Base-by-base conservation (phyloP, 2,329 filamentous ascomycete species). In the Fusarium sp. region DNA sequence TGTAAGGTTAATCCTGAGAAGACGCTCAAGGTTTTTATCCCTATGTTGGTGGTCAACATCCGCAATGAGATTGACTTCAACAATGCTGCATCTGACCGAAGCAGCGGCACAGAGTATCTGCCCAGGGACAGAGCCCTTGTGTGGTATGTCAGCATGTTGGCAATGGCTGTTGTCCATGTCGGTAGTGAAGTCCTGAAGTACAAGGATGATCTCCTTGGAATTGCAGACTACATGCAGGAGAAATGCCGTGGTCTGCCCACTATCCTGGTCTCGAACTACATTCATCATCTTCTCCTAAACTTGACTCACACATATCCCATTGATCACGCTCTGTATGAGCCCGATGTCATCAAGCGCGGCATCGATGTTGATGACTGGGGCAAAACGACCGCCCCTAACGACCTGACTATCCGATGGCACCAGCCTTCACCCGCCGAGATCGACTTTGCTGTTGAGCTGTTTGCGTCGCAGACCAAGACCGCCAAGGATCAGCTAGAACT, bases 131-230 rank as follows among this genome's bases (percentile, higher is more conserved):
- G 97, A 64, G 97, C 94, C 5, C 86, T 99, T 18, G 95, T 99
- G 1, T 99, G 97, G 97, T 94, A 98, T 80, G 91, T 98, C 69
- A 98, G 95, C 83, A 95, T 99, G 87, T 89, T 99, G 6, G 97
- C 95, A 81, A 99, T 99, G 96, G 97, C 95, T 69, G 95, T 98
- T 24, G 97, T 99, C 4, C 97, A 99, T 79, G 95, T 99, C 54
- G 97, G 97, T 37, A 91, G 92, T 74, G 94, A 97, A 76, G 94
- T 98, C 16, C 88, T 99, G 69, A 93, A 93, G 70, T 97, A 97
- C 87, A 95, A 95, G 83, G 88, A 94, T 60, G 94, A 98, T 59
- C 89, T 99, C 3, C 94, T 98, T 74, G 93, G 95, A 71, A 96
- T 99, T 81, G 95, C 96, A 14, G 88, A 93, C 64, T 98, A 96